Percentiles rank a stretch among this genome's conserved stretches.
These are phyloP conservation scores for Odonthalia washingtoniensis DNA, from an alignment of 31 red algal species.

Conservation along the genomic window DNA sequence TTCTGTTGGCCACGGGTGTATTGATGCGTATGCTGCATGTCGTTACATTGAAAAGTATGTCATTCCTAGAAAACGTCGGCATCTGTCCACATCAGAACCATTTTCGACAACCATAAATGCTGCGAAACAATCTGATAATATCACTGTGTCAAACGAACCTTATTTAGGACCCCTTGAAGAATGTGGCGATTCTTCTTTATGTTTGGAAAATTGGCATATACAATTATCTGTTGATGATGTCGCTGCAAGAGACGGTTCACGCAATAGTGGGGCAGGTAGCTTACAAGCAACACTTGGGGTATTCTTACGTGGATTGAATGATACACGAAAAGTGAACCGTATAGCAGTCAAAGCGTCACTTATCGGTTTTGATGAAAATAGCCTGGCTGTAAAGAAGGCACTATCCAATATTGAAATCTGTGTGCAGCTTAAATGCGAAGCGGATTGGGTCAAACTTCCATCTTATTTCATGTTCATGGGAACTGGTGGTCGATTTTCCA, in stretches of 20 bases:
- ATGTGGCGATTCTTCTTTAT: constrained; percentile 38
- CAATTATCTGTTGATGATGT: constrained; percentile 54
- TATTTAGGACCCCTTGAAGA: constrained; percentile 37
- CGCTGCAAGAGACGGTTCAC: constrained; percentile 45
- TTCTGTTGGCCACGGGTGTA: constrained; percentile 49
- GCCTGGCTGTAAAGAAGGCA: constrained; percentile 48
- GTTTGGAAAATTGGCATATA: constrained; percentile 68
- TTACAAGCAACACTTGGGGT: constrained; percentile 62
- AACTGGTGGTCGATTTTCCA: constrained; percentile 61
- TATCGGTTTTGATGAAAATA: constrained; percentile 48
- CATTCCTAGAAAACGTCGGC: constrained; percentile 3
- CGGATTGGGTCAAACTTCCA: constrained; percentile 74
- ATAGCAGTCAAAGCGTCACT: constrained; percentile 44
- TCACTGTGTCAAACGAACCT: neutral
- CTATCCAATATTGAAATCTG: constrained; percentile 62
- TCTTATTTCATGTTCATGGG: constrained; percentile 52
- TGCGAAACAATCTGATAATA: neutral
- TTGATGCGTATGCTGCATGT: constrained; percentile 64
- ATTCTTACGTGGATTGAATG: constrained; percentile 59
- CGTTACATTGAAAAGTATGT: constrained; percentile 57
- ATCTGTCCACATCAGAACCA: neutral
- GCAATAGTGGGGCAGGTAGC: constrained; percentile 44
- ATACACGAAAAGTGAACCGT: constrained; percentile 45
- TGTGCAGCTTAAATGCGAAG: constrained; percentile 46
- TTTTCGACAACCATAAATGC: neutral